These are phyloP conservation scores for Beta corolliflora DNA, from an alignment of 179 eudicot species.

Conservation along the genomic window DNA sequence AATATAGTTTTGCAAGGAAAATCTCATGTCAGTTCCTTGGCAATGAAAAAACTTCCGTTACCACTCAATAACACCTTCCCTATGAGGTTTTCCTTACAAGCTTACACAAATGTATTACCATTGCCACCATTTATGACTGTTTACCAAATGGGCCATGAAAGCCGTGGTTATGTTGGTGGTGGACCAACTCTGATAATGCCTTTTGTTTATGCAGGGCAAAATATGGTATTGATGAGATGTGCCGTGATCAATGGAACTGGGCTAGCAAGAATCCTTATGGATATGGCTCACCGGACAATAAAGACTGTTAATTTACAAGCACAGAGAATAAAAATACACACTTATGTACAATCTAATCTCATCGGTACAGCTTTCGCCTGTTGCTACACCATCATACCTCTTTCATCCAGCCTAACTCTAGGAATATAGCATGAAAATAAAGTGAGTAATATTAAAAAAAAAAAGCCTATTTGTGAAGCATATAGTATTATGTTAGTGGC, in stretches of 20 bases:
- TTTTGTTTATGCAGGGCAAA: slow-evolving; percentile 62
- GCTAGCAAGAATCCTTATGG: slow-evolving; percentile 98
- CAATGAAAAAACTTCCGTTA: too few species aligned
- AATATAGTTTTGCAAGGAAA: too few species aligned
- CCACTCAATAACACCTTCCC: too few species aligned
- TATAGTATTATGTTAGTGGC: slow-evolving; percentile 34
- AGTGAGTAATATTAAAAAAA: not conserved
- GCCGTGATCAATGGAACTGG: slow-evolving; percentile 99
- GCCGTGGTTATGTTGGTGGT: not conserved
- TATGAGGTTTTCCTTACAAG: too few species aligned
- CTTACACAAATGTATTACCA: too few species aligned
- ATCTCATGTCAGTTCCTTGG: too few species aligned
- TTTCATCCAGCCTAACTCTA: slow-evolving; percentile 23
- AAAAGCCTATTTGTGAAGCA: slow-evolving; percentile 31
- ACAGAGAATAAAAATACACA: slow-evolving; percentile 24
- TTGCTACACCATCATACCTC: slow-evolving; percentile 24
- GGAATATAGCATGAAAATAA: slow-evolving; percentile 30
- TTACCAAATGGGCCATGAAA: not conserved
- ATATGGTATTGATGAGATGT: slow-evolving; percentile 90
- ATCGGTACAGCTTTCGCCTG: slow-evolving; percentile 20
- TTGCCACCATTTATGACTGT: too few species aligned
- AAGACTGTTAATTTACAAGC: slow-evolving; percentile 27
- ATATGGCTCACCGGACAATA: slow-evolving; percentile 50
- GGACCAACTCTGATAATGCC: not conserved
- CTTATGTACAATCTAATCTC: slow-evolving; percentile 33